phyloP scores from a whole-genome alignment of 495 filamentous ascomycete genomes.

The Jackrogersella minutella region DNA sequence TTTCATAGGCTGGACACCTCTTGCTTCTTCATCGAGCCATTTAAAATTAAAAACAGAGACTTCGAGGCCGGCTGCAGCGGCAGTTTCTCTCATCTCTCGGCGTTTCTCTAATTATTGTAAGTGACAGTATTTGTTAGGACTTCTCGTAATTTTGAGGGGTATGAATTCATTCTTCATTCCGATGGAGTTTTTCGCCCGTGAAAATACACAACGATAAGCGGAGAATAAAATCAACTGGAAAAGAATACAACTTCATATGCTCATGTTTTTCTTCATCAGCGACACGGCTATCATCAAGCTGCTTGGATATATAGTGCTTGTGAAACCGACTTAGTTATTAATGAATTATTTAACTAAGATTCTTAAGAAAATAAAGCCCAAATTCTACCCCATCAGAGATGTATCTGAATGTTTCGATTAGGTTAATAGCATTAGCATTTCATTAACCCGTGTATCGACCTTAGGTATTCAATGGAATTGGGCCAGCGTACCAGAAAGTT shows the following conservation, averaged over 20 bases:
- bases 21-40: slow-evolving; percentile 46
- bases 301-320: no score
- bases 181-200: slow-evolving; percentile 56
- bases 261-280: slow-evolving; percentile 40
- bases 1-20: slow-evolving; percentile 41
- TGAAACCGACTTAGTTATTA: slow-evolving; percentile 20
- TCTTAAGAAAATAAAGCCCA: no score
- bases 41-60: slow-evolving; percentile 42
- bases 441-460: no score
- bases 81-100: slow-evolving; percentile 29
- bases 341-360: no score
- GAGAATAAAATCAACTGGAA: slow-evolving; percentile 47
- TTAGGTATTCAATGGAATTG: no score
- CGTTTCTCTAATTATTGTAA: slow-evolving; percentile 47
- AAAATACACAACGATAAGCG: slow-evolving; percentile 58
- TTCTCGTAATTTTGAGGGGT: slow-evolving; percentile 46
- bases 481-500: slow-evolving; percentile 34
- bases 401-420: no score
- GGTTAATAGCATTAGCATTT: no score
- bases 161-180: slow-evolving; percentile 54
- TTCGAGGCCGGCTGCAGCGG: slow-evolving; percentile 9
- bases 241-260: slow-evolving; percentile 18
- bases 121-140: slow-evolving; percentile 42
- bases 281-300: neutral
- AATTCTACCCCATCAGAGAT: no score